Evolutionary conservation across 1,284 basidiomycete genomes (phyloP).

Genomic region (Athelia psychrophila): DNA sequence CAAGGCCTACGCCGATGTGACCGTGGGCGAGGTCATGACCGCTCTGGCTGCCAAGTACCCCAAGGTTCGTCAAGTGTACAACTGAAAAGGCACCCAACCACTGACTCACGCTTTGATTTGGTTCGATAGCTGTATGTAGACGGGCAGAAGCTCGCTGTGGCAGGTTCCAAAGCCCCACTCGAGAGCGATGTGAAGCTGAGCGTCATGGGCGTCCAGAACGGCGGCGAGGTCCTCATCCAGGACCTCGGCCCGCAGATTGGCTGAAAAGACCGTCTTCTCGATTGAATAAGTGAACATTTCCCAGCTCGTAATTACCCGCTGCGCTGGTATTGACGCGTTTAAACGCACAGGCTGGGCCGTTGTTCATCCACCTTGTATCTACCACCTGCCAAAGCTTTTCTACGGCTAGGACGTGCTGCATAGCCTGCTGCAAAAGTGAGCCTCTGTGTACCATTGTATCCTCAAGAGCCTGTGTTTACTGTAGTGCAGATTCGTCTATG

Average conservation of each 20-base stretch:
- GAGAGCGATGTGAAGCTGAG: conserved; percentile 61
- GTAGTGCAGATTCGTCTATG: conserved; percentile 70
- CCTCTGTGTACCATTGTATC: no score
- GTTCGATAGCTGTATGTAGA: conserved; percentile 55
- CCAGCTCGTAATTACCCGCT: no score
- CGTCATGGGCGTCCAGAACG: conserved; percentile 54
- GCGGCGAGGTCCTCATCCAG: conserved; percentile 73
- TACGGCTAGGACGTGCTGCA: conserved; percentile 71
- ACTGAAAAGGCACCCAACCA: not conserved
- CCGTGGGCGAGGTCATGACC: conserved; percentile 59
- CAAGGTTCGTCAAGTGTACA: conserved; percentile 43
- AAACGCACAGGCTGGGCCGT: conserved; percentile 70
- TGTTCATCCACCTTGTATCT: conserved; percentile 91
- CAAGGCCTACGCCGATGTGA: conserved; percentile 42
- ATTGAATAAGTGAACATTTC: conserved; percentile 93
- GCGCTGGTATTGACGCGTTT: not conserved
- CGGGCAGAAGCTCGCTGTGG: conserved; percentile 75
- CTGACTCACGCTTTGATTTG: no score
- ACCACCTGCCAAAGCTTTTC: conserved; percentile 66
- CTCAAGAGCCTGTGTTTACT: no score
- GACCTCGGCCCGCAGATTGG: conserved; percentile 87
- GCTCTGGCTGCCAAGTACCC: conserved; percentile 56
- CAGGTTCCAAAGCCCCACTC: conserved; percentile 57
- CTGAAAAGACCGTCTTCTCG: conserved; percentile 84
- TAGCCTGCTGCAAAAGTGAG: conserved; percentile 77